Evolutionary conservation across 768 basidiomycete genomes (phyloP), one percentile per base, ranked within the genome.

Genomic region (Phaffia australis): DNA sequence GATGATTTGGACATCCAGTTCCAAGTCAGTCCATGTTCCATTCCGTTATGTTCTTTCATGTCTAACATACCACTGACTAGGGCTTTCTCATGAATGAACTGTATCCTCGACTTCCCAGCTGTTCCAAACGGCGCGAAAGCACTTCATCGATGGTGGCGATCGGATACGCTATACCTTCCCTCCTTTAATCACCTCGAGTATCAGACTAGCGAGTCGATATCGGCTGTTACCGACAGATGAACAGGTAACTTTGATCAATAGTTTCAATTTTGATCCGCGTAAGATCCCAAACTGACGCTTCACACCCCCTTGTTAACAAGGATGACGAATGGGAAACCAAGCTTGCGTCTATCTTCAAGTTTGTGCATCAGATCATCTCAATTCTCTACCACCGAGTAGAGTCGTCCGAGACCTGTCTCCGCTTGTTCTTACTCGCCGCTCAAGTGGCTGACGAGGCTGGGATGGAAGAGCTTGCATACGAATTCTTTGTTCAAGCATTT

Each of bases 121-220:
- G 11, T 77, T 99, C 47, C 92, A 94, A 83, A 85, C 85, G 35
- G 94, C 95, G 0, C 82, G 93, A 52, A 83, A 83, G 73, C 88
- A 94, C 72, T 93, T 97, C 73, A 64, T 69, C 73, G 82, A 86
- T 5, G 94, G 94, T 14, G 90, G 90, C 18, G 92, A 98, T 71
- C 82, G 94, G 23, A 98, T 98, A 83, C 84, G 91, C 3, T 97
- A 87, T 77, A 98, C 95, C 0, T 95, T 93, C 80, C 95, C 95
- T 6, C 91, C 95, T 0, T 81, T 99, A 23, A 95, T 98, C 71
- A 90, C 92, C 0, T 86, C 91, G 0, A 83, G 88, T 46, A 90
- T 97, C 77, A 91, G 91, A 74, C 82, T 98, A 16, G 94, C 93
- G 71, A 81, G 91, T 63, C 83, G 91, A 65, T 95, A 93, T 77